These are phyloP conservation scores for Lepidium africanum DNA, from an alignment of 345 rosid species.

Conservation along the genomic window DNA sequence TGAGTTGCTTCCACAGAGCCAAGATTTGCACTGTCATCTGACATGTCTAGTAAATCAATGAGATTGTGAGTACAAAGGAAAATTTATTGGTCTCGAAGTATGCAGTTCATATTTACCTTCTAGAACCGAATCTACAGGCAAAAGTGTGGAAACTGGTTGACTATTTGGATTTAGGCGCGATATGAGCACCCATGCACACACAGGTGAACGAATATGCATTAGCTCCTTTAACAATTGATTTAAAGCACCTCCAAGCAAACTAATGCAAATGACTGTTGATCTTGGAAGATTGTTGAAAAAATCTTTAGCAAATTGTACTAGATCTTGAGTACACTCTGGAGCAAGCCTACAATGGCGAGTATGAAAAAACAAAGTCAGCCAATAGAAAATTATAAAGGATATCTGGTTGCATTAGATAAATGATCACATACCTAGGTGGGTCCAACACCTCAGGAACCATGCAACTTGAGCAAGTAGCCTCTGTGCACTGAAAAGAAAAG, in stretches of 20 bases:
- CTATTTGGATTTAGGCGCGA: slow-evolving; percentile 54
- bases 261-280: slow-evolving; percentile 59
- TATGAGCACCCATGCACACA: slow-evolving; percentile 65
- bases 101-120: slow-evolving; percentile 51
- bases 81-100: neutral
- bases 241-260: slow-evolving; percentile 55
- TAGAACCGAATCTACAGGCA: slow-evolving; percentile 53
- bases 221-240: slow-evolving; percentile 53
- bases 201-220: slow-evolving; percentile 39
- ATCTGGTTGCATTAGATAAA: slow-evolving; percentile 3
- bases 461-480: slow-evolving; percentile 30
- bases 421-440: slow-evolving; percentile 44
- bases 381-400: slow-evolving; percentile 5
- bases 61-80: slow-evolving; percentile 15
- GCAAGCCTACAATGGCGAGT: slow-evolving; percentile 56
- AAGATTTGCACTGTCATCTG: slow-evolving; percentile 37
- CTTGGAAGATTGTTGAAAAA: slow-evolving; percentile 60
- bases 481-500: slow-evolving; percentile 38
- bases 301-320: slow-evolving; percentile 50
- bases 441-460: slow-evolving; percentile 25
- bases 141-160: slow-evolving; percentile 64
- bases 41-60: slow-evolving; percentile 28
- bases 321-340: slow-evolving; percentile 56
- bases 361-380: slow-evolving; percentile 12
- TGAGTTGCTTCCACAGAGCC: slow-evolving; percentile 23